Conservation (phyloP, 768 basidiomycete genomes). For the Mycena belliarum region DNA sequence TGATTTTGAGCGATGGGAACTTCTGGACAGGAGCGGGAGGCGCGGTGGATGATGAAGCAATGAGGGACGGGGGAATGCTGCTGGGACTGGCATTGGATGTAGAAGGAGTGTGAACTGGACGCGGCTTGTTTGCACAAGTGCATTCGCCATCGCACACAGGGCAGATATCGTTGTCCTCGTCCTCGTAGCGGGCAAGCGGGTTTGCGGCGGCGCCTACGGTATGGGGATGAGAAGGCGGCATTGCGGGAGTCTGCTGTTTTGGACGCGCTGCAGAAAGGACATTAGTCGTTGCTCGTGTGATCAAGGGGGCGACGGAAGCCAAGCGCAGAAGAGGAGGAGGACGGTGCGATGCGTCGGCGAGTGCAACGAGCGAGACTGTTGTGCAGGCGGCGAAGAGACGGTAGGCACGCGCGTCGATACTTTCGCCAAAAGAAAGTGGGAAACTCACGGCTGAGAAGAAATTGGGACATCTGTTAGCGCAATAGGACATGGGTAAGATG, state of each 20-base stretch:
- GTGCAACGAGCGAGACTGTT: background rate
- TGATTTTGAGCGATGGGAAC: slow-evolving; percentile 64
- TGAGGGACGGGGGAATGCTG: slow-evolving; percentile 35
- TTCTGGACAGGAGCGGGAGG: slow-evolving; percentile 29
- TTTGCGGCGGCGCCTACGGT: slow-evolving; percentile 52
- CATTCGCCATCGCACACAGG: slow-evolving; percentile 91
- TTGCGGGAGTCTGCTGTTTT: slow-evolving; percentile 56
- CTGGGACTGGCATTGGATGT: slow-evolving; percentile 35
- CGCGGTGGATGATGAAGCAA: slow-evolving; percentile 38
- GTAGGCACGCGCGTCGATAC: slow-evolving; percentile 16
- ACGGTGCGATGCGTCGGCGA: background rate
- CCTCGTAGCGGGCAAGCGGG: slow-evolving; percentile 46
- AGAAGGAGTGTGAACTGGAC: slow-evolving; percentile 26
- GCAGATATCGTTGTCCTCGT: slow-evolving; percentile 86
- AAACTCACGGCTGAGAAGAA: slow-evolving; percentile 38
- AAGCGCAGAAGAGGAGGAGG: background rate
- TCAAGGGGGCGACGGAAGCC: background rate
- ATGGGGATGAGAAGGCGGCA: slow-evolving; percentile 71
- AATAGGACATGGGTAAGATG: slow-evolving; percentile 45
- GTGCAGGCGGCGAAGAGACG: background rate
- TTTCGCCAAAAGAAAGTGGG: slow-evolving; percentile 11
- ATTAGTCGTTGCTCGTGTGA: slow-evolving; percentile 17
- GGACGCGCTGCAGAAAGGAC: slow-evolving; percentile 30
- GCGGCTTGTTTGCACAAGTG: slow-evolving; percentile 64
- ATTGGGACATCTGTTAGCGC: slow-evolving; percentile 42